Evolutionary conservation across 176 grass and related monocot species (phyloP).

Genomic region (Zoysia japonica): DNA sequence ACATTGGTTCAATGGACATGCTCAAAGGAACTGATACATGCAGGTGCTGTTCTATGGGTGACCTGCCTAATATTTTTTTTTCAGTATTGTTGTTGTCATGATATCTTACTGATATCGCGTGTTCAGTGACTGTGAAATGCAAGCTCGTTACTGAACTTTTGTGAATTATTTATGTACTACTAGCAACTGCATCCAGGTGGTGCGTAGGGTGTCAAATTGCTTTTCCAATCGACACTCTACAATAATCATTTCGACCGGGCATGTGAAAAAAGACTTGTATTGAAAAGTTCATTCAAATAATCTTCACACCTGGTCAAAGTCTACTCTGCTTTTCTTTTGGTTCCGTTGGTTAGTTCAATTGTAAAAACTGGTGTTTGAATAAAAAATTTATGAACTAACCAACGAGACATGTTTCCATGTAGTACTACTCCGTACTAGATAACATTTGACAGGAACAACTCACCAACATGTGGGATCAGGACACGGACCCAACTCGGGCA

Average conservation of each 20-base stretch:
- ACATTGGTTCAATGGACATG: not conserved
- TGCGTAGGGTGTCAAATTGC: too few species aligned
- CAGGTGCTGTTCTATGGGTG: not conserved
- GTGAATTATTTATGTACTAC: not conserved
- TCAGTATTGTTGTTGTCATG: not conserved
- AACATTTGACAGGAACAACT: not conserved
- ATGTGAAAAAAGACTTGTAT: not conserved
- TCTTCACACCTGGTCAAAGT: too few species aligned
- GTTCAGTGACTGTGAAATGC: not conserved
- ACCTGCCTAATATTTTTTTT: not conserved
- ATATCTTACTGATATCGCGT: not conserved
- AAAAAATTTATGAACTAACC: too few species aligned
- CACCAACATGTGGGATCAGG: constrained; percentile 2
- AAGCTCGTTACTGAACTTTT: not conserved
- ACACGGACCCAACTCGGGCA: constrained; percentile 21
- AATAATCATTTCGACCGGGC: not conserved
- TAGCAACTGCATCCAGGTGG: too few species aligned
- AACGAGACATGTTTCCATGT: not conserved
- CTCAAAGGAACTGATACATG: not conserved
- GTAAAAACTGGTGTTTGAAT: too few species aligned
- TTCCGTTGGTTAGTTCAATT: too few species aligned
- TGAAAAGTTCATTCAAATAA: too few species aligned
- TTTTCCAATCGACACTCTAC: too few species aligned
- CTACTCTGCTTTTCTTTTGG: too few species aligned
- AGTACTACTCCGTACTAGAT: not conserved